phyloP scores from a whole-genome alignment of 345 rosid genomes.

The Fremontodendron californicum region DNA sequence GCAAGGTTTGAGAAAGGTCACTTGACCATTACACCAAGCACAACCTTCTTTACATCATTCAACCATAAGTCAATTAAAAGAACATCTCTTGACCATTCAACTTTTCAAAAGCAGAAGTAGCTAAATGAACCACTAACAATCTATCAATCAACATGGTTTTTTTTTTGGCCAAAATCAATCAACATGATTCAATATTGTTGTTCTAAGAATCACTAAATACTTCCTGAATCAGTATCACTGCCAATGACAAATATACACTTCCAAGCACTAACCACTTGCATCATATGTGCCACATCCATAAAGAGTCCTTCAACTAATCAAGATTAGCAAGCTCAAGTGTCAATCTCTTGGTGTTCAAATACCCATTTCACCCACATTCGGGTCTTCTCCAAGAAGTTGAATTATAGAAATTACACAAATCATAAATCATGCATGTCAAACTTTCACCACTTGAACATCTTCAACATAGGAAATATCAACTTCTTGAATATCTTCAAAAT shows the following conservation, averaged over 20 bases:
- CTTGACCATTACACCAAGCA: not conserved
- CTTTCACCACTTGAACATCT: not conserved
- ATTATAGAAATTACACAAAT: not conserved
- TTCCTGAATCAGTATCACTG: not conserved
- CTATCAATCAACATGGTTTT: not conserved
- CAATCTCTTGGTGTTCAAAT: not conserved
- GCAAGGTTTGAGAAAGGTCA: no score
- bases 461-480: not conserved
- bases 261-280: not conserved
- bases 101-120: not conserved
- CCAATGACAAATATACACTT: not conserved
- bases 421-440: not conserved
- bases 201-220: not conserved
- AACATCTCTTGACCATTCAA: not conserved
- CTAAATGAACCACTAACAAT: not conserved
- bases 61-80: not conserved
- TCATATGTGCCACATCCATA: not conserved
- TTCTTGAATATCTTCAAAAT: slow-evolving; percentile 41
- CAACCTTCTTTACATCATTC: not conserved
- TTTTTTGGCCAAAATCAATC: slow-evolving; percentile 8
- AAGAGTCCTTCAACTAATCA: not conserved
- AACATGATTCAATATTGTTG: not conserved
- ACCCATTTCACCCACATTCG: not conserved
- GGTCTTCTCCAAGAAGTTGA: not conserved
- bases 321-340: not conserved